A percentile compares a stretch with the other conserved stretches of the same genome.
Evolutionary conservation across 2,329 filamentous ascomycete genomes (phyloP).

Genomic region (Phaeoacremonium minimum): DNA sequence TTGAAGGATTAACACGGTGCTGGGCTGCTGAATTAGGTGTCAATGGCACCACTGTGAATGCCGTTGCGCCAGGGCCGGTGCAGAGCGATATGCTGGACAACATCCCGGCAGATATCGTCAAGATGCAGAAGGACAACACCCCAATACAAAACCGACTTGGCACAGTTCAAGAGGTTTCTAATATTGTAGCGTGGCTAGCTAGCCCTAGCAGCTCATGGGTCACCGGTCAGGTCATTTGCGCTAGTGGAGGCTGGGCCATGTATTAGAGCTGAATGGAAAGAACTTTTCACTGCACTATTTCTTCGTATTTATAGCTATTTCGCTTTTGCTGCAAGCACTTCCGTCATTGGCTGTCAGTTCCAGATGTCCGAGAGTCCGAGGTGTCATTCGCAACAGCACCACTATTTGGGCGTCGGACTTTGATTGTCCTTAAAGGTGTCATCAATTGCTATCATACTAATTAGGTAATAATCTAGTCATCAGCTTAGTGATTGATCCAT

Average conservation of each 20-base stretch:
- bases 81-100: conserved; percentile 53
- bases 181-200: conserved; percentile 51
- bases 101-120: conserved; percentile 42
- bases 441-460: too few species aligned
- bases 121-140: conserved; percentile 44
- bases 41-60: conserved; percentile 56
- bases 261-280: too few species aligned
- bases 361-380: too few species aligned
- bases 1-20: conserved; percentile 55
- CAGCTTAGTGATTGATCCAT: too few species aligned
- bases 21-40: conserved; percentile 55
- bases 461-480: too few species aligned
- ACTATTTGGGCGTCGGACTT: too few species aligned
- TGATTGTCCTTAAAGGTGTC: too few species aligned
- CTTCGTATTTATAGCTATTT: too few species aligned
- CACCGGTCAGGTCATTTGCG: conserved; percentile 51
- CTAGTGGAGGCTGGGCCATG: conserved; percentile 38
- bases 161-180: conserved; percentile 47
- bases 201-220: conserved; percentile 43
- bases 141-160: conserved; percentile 47
- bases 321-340: too few species aligned
- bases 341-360: too few species aligned
- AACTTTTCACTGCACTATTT: too few species aligned
- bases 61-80: conserved; percentile 55
- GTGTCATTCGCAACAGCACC: too few species aligned